Percentiles rank a stretch among this genome's conserved stretches.
phyloP scores from a whole-genome alignment of 148 eudicot genomes.

The Hydrangea macrophylla region DNA sequence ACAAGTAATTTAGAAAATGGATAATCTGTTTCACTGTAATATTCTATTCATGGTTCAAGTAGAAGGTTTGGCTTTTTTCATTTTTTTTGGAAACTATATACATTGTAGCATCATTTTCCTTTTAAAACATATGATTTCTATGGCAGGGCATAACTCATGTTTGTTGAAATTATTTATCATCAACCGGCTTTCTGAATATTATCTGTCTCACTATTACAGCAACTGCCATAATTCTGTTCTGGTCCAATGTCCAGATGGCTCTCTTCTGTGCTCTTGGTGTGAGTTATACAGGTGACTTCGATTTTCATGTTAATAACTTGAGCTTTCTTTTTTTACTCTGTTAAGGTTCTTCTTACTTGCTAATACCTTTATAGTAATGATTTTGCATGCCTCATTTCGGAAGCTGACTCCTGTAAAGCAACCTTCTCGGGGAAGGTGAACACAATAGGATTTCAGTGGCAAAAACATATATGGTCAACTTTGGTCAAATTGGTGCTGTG shows the following conservation, averaged over 20 bases:
- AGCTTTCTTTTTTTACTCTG: not conserved
- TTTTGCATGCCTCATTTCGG: conserved; percentile 80
- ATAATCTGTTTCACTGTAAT: not conserved
- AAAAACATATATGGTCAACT: not conserved
- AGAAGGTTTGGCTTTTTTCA: not conserved
- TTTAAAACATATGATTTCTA: not conserved
- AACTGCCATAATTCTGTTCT: conserved; percentile 58
- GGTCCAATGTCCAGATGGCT: conserved; percentile 75
- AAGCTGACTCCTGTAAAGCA: conserved; percentile 73
- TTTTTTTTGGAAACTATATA: not conserved
- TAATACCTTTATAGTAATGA: conserved; percentile 43
- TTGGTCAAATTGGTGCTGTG: not conserved
- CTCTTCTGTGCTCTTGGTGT: conserved; percentile 59
- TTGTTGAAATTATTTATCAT: not conserved
- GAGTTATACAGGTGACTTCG: conserved; percentile 64
- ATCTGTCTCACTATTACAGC: conserved; percentile 39
- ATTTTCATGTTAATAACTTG: not conserved
- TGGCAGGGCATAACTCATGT: not conserved
- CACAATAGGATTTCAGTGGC: not conserved
- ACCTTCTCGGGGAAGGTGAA: conserved; percentile 27
- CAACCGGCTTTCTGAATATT: not conserved
- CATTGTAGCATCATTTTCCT: not conserved
- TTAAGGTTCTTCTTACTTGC: not conserved
- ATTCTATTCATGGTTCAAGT: not conserved
- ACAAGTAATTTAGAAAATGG: too few species aligned